A percentile compares a stretch with the other conserved stretches of the same genome.
These are phyloP conservation scores for Pythium aristosporum DNA, from an alignment of 352 stramenopile species.

Conservation along the genomic window DNA sequence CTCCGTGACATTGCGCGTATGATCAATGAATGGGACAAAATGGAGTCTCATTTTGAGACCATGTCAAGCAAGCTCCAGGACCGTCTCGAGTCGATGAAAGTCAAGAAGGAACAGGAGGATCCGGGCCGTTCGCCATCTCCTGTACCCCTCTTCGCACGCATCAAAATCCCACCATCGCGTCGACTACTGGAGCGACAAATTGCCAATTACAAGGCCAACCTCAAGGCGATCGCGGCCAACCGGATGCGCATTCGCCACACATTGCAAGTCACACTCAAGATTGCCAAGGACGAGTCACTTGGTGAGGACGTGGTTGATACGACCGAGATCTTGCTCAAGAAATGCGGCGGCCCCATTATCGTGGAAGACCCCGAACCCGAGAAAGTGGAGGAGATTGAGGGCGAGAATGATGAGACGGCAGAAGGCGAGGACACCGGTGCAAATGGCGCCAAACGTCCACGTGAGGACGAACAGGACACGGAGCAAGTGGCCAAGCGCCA, in stretches of 20 bases:
- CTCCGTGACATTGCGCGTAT: conserved; percentile 50
- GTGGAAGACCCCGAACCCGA: conserved; percentile 27
- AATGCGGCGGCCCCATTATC: conserved; percentile 48
- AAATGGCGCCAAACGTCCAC: conserved; percentile 11
- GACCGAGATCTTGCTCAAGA: conserved; percentile 53
- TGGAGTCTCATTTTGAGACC: conserved; percentile 65
- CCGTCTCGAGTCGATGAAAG: conserved; percentile 35
- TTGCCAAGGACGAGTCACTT: conserved; percentile 58
- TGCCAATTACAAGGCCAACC: conserved; percentile 61
- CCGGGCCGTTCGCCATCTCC: conserved; percentile 15
- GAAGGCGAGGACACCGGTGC: not conserved
- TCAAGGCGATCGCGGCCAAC: conserved; percentile 46
- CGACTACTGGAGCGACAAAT: conserved; percentile 74
- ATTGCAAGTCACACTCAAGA: conserved; percentile 53
- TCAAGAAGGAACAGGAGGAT: conserved; percentile 30
- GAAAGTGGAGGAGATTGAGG: conserved; percentile 38
- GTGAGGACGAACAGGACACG: conserved; percentile 9
- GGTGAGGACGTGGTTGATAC: conserved; percentile 51
- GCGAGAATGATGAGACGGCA: conserved; percentile 16
- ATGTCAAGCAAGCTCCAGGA: conserved; percentile 58
- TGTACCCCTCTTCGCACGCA: conserved; percentile 47
- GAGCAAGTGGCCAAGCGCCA: conserved; percentile 11
- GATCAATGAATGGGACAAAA: conserved; percentile 76
- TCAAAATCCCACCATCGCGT: conserved; percentile 63
- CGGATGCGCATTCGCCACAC: conserved; percentile 51